Evolutionary conservation across 78 protist species (phyloP).

Genomic region (Dictyostelium purpureum): DNA sequence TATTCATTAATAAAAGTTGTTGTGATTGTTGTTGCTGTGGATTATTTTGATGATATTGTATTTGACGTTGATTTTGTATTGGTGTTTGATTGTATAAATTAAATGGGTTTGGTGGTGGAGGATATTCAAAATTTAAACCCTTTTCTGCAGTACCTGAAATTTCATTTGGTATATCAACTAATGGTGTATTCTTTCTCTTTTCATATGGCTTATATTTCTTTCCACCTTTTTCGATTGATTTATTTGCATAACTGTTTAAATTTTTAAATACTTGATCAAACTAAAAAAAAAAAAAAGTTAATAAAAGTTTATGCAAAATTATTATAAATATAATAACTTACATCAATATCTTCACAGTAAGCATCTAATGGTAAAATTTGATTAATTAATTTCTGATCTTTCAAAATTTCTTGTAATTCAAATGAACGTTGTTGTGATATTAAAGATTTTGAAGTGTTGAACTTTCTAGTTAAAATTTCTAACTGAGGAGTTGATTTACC

Average conservation of each 20-base stretch:
- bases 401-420: constrained; percentile 22
- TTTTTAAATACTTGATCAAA: neutral
- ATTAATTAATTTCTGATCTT: neutral
- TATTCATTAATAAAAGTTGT: no score
- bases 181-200: constrained; percentile 36
- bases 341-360: constrained; percentile 60
- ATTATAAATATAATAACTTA: neutral
- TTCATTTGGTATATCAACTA: constrained; percentile 30
- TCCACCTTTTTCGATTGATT: neutral
- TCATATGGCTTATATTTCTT: constrained; percentile 27
- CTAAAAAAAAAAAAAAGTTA: neutral
- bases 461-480: constrained; percentile 15
- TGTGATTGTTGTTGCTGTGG: neutral
- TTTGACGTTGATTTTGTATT: neutral
- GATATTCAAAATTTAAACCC: constrained; percentile 56
- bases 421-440: constrained; percentile 14
- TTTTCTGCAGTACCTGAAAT: constrained; percentile 5
- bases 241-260: neutral
- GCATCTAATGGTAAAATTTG: constrained; percentile 30
- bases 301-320: no score
- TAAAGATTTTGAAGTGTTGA: constrained; percentile 3
- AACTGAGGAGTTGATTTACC: constrained; percentile 8
- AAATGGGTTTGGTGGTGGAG: constrained; percentile 37
- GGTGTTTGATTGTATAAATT: neutral
- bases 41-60: neutral